Percentiles rank a stretch among this genome's conserved stretches.
phyloP scores from a whole-genome alignment of 208 protist species.

The Porcisia deanei region DNA sequence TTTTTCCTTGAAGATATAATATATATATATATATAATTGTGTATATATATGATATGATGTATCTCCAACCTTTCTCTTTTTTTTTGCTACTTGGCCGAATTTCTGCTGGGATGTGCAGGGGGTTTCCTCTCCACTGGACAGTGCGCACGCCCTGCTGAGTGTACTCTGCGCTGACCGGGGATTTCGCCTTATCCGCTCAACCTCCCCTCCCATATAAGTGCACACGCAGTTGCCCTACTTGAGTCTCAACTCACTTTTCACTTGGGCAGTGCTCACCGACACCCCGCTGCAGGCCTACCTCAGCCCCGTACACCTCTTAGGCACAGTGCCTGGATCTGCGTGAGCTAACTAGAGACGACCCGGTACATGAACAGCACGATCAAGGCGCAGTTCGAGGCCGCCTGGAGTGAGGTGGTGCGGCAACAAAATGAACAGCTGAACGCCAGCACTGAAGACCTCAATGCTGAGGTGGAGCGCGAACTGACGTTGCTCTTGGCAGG shows the following conservation, averaged over 20 bases:
- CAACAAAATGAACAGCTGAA: slow-evolving; percentile 39
- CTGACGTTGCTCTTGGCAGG: slow-evolving; percentile 39
- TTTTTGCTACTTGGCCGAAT: background rate
- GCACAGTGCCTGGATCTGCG: background rate
- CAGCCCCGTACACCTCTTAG: background rate
- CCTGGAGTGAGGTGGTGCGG: slow-evolving; percentile 56
- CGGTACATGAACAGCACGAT: slow-evolving; percentile 24
- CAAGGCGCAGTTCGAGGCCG: slow-evolving; percentile 36
- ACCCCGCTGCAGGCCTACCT: background rate
- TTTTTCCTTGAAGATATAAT: background rate
- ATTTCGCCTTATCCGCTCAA: background rate
- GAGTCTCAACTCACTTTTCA: background rate
- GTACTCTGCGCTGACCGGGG: background rate
- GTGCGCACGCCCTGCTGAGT: background rate
- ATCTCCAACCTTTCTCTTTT: background rate
- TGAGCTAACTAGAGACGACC: background rate
- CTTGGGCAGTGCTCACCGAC: background rate
- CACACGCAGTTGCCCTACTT: background rate
- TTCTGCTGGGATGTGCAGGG: background rate
- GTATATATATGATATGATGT: background rate
- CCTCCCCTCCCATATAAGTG: background rate
- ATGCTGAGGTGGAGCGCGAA: slow-evolving; percentile 46
- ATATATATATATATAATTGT: too few relatives aligned
- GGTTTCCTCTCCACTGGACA: background rate
- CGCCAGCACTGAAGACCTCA: slow-evolving; percentile 30